Percentiles rank a stretch among this genome's conserved stretches.
Evolutionary conservation across 306 rosid genomes (phyloP).

Genomic region (Trifolium subterraneum): DNA sequence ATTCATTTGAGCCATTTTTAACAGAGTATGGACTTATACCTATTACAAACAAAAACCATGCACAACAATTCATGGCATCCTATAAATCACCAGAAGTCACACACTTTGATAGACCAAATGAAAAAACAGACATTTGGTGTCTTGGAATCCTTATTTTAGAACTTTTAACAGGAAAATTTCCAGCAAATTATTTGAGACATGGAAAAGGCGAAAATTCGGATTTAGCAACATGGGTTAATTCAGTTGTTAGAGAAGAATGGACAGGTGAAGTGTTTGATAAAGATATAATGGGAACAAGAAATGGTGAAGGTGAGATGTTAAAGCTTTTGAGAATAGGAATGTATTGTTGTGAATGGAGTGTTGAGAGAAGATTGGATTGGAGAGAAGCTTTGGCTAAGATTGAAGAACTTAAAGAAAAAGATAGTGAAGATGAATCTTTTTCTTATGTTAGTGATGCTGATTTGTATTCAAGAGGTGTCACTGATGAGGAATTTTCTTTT

Average conservation of each 20-base stretch:
- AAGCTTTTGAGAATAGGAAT: constrained; percentile 69
- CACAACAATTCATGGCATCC: constrained; percentile 63
- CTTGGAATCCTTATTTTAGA: constrained; percentile 71
- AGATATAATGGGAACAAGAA: constrained; percentile 47
- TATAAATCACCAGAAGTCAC: constrained; percentile 62
- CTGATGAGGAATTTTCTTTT: constrained; percentile 66
- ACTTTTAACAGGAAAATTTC: constrained; percentile 58
- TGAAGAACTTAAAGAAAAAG: constrained; percentile 64
- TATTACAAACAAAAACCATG: constrained; percentile 52
- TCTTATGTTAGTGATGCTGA: constrained; percentile 59
- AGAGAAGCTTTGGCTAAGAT: constrained; percentile 61
- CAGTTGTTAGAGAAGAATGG: constrained; percentile 79
- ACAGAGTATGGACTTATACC: constrained; percentile 65
- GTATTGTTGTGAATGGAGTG: constrained; percentile 57
- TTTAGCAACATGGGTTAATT: constrained; percentile 67
- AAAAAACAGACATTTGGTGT: constrained; percentile 68
- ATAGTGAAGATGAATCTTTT: constrained; percentile 53
- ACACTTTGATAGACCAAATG: constrained; percentile 37
- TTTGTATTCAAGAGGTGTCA: constrained; percentile 48
- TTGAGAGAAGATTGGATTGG: constrained; percentile 64
- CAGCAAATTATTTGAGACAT: constrained; percentile 57
- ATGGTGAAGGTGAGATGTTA: constrained; percentile 67
- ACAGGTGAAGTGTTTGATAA: constrained; percentile 73
- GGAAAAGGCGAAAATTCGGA: constrained; percentile 52
- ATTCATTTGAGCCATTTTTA: constrained; percentile 52